Percentiles rank a stretch among this genome's conserved stretches.
phyloP scores from a whole-genome alignment of 2,329 filamentous ascomycete genomes.

The Chrysosphaeria jannelii region DNA sequence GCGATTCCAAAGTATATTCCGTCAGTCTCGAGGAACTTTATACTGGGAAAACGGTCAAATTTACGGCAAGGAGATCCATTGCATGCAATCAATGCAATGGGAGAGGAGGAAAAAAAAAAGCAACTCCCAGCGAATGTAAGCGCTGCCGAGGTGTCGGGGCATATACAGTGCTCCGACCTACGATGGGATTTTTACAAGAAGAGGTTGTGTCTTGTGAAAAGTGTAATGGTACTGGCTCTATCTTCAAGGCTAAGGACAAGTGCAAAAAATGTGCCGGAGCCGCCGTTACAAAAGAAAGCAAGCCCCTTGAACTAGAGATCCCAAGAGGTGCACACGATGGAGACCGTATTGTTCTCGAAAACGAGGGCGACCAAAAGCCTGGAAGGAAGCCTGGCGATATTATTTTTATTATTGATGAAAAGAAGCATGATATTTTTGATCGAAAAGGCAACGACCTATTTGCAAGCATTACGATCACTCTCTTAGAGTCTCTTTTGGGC shows the following conservation, averaged over 20 bases:
- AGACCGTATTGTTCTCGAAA: slow-evolving; percentile 68
- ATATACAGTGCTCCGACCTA: no score
- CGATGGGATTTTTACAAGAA: no score
- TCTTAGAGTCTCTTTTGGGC: slow-evolving; percentile 61
- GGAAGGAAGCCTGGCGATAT: slow-evolving; percentile 80
- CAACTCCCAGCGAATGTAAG: slow-evolving; percentile 55
- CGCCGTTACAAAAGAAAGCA: slow-evolving; percentile 61
- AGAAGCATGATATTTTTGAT: slow-evolving; percentile 52
- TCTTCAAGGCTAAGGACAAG: slow-evolving; percentile 86
- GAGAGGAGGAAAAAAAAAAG: slow-evolving; percentile 69
- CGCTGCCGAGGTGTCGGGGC: slow-evolving; percentile 58
- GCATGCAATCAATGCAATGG: slow-evolving; percentile 72
- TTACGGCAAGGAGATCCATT: slow-evolving; percentile 81
- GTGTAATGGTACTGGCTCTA: slow-evolving; percentile 59
- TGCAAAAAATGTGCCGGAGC: slow-evolving; percentile 98
- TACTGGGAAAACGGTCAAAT: slow-evolving; percentile 95
- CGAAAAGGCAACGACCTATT: slow-evolving; percentile 62
- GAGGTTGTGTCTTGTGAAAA: slow-evolving; percentile 52
- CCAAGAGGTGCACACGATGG: slow-evolving; percentile 63
- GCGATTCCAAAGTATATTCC: no score
- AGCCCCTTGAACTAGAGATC: slow-evolving; percentile 89
- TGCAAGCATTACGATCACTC: slow-evolving; percentile 49
- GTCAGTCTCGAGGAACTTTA: slow-evolving; percentile 85
- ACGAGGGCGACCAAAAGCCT: slow-evolving; percentile 78
- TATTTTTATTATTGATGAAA: slow-evolving; percentile 62